Conservation (phyloP, 805 yeast species). For the Candida verbasci region DNA sequence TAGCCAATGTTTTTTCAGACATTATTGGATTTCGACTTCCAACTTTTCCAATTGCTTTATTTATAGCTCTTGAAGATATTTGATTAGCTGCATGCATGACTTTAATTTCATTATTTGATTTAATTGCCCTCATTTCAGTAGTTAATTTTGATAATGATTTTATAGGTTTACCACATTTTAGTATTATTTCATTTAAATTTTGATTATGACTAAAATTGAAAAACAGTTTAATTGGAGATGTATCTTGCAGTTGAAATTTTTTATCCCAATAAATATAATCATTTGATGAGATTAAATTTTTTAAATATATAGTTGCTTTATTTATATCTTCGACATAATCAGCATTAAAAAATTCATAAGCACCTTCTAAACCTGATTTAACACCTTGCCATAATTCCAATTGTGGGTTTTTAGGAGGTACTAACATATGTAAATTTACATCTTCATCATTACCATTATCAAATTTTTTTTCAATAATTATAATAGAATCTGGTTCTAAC, state of each 20-base stretch:
- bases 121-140: conserved; percentile 57
- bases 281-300: conserved; percentile 44
- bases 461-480: conserved; percentile 58
- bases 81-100: conserved; percentile 81
- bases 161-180: conserved; percentile 31
- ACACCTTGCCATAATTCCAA: conserved; percentile 95
- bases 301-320: conserved; percentile 39
- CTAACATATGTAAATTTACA: conserved; percentile 68
- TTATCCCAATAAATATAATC: conserved; percentile 56
- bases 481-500: conserved; percentile 81
- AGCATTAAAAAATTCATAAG: conserved; percentile 79
- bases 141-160: conserved; percentile 40
- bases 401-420: conserved; percentile 73
- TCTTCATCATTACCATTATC: conserved; percentile 45
- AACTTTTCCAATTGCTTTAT: conserved; percentile 68
- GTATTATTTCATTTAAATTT: conserved; percentile 16
- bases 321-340: conserved; percentile 61
- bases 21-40: conserved; percentile 42
- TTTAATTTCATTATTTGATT: conserved; percentile 70
- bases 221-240: conserved; percentile 10
- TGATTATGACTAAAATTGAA: conserved; percentile 11
- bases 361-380: conserved; percentile 83
- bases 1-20: conserved; percentile 74
- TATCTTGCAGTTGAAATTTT: conserved; percentile 10
- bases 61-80: conserved; percentile 79